Base-by-base conservation (phyloP, 306 rosid species). In the Prunus padus region DNA sequence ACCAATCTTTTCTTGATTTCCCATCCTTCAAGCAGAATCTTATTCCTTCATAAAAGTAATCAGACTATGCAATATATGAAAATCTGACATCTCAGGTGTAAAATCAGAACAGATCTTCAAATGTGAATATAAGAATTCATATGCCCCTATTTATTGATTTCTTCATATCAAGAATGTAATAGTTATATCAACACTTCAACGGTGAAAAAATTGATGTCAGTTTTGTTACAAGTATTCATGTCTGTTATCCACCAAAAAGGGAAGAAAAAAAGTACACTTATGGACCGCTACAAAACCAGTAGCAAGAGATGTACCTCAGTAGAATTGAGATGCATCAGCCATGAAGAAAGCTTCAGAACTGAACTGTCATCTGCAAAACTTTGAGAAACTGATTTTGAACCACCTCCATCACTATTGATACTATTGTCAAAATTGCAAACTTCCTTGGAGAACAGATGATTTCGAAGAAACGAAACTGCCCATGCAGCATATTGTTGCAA, bases 401-500 rank as follows among this genome's bases (percentile, higher is more conserved):
- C 79, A 82, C 84, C 71, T 76, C 60, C 81, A 16, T 79, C 77
- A 5, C 65, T 80, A 72, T 78, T 87, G 44, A 22, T 54, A 71
- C 86, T 75, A 79, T 44, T 70, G 49, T 79, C 86, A 76, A 68
- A 67, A 71, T 78, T 76, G 64, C 76, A 73, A 79, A 56, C 75
- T 74, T 90, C 89, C 82, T 86, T 90, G 63, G 92, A 87, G 88
- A 84, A 85, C 61, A 95, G 77, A 84, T 81, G 83, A 65, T 87
- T 87, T 69, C 88, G 86, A 67, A 95, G 96, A 83, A 92, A 87
- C 49, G 92, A 80, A 23, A 88, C 91, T 16, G 85, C 88, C 98
- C 98, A 95, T 67, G 97, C 87, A 73, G 97, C 96, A 90, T 84
- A 83, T 65, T 92, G 96, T 76, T 86, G 95, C 69, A 90, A 83